Evolutionary conservation across 1,284 basidiomycete genomes (phyloP).

Genomic region (Wolfiporia cocos): DNA sequence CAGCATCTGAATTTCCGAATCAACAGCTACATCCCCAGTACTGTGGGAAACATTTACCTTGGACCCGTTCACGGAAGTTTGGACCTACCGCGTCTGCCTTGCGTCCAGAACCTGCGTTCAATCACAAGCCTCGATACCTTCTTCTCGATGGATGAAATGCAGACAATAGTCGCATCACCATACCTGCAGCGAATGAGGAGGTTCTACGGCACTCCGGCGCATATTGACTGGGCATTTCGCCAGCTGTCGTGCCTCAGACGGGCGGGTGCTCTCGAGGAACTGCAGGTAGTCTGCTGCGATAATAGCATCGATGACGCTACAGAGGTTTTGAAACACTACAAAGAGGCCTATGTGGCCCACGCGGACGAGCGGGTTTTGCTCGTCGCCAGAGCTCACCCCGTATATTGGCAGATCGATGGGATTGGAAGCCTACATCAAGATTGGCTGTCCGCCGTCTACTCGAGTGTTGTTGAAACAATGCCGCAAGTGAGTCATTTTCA

Average conservation of each 20-base stretch:
- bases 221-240: conserved; percentile 20
- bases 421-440: too few relatives aligned
- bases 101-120: conserved; percentile 16
- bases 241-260: conserved; percentile 27
- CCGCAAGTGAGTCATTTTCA: too few relatives aligned
- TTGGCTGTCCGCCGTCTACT: too few relatives aligned
- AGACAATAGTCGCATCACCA: conserved; percentile 26
- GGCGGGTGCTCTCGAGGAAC: conserved; percentile 20
- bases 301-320: too few relatives aligned
- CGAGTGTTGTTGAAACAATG: too few relatives aligned
- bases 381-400: too few relatives aligned
- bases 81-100: conserved; percentile 22
- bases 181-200: conserved; percentile 24
- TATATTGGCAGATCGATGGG: too few relatives aligned
- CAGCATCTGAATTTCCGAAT: conserved; percentile 27
- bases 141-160: conserved; percentile 30
- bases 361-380: too few relatives aligned
- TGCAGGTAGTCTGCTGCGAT: conserved; percentile 23
- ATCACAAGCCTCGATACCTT: conserved; percentile 29
- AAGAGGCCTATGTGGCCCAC: too few relatives aligned
- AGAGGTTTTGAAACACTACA: too few relatives aligned
- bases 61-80: conserved; percentile 32
- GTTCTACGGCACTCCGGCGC: conserved; percentile 19
- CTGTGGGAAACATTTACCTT: conserved; percentile 26
- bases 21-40: conserved; percentile 25